Base-by-base conservation (phyloP, 1,284 basidiomycete genomes). In the Stereum hirsutum region DNA sequence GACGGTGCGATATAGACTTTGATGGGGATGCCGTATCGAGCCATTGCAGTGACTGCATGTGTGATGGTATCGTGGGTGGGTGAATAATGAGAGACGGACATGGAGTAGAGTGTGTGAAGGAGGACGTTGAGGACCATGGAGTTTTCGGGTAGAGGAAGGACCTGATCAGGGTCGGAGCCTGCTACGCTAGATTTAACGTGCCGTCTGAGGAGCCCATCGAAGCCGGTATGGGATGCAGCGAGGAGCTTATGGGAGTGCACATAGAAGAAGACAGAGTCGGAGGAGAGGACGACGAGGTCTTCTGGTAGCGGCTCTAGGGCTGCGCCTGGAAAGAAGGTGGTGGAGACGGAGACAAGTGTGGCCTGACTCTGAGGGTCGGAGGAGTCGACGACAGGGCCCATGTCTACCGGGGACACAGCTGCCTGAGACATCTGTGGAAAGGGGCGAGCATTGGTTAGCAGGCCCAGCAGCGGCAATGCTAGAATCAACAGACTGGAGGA, bases 301-400 rank as follows among this genome's bases (percentile, higher is more conserved):
- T 81, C 74, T 1, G 69, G 65, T 12, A 68, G 56, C 0, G 71
- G 51, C 28, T 74, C 66, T 46, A 73, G 72, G 39, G 76, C 73
- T 6, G 82, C 76, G 25, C 71, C 75, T 3, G 84, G 82, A 55
- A 72, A 81, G 62, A 89, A 89, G 0, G 82, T 82, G 17, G 85
- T 88, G 12, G 85, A 87, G 32, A 89, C 76, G 1, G 83, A 86
- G 47, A 88, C 78, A 43, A 82, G 60, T 5, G 65, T 56, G 41
- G 60, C 62, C 26, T 61, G 48, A 11, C 60, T 34, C 47, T 63
- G 51, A n/a, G 57, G 59, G 10, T 65, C 60, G 5, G 65, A 59
- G 0, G 69, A 59, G 32, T 56, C n/a, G n/a, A n/a, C n/a, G n/a
- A n/a, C n/a, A n/a, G n/a, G n/a, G n/a, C n/a, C n/a, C n/a, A n/a